Conservation (phyloP, 2,329 filamentous ascomycete genomes). For the Boeremia lycopersici region DNA sequence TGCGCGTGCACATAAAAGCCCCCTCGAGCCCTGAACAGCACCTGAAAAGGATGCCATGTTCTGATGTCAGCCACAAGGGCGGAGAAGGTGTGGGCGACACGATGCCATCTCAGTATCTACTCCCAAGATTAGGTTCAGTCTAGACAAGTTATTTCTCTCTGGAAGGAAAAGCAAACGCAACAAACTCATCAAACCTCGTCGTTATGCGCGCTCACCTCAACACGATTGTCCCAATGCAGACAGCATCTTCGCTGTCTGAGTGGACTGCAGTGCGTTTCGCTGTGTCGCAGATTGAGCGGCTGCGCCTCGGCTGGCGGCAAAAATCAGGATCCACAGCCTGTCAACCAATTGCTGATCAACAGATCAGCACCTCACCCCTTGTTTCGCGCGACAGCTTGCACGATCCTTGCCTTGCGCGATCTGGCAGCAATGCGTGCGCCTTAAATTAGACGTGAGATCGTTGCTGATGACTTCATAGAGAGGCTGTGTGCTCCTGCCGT, state of each 20-base stretch:
- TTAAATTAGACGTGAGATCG: constrained; percentile 27
- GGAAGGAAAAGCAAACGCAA: no score
- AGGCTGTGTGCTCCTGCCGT: constrained; percentile 29
- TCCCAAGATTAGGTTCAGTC: no score
- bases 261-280: constrained; percentile 32
- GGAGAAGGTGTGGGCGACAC: no score
- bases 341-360: constrained; percentile 21
- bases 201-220: no score
- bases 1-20: no score
- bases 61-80: no score
- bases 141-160: no score
- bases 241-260: constrained; percentile 10
- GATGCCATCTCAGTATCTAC: no score
- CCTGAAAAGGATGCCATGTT: no score
- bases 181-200: neutral
- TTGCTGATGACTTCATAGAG: constrained; percentile 30
- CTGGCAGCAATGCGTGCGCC: constrained; percentile 26
- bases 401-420: constrained; percentile 14
- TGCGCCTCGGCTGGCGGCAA: constrained; percentile 33
- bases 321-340: constrained; percentile 21
- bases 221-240: neutral
- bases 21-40: no score
- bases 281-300: constrained; percentile 40
- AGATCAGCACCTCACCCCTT: constrained; percentile 19
- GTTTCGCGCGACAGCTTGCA: constrained; percentile 21